Base-by-base conservation (phyloP, 371 early-diverging fungal species). In the Blastocladiella emersonii region DNA sequence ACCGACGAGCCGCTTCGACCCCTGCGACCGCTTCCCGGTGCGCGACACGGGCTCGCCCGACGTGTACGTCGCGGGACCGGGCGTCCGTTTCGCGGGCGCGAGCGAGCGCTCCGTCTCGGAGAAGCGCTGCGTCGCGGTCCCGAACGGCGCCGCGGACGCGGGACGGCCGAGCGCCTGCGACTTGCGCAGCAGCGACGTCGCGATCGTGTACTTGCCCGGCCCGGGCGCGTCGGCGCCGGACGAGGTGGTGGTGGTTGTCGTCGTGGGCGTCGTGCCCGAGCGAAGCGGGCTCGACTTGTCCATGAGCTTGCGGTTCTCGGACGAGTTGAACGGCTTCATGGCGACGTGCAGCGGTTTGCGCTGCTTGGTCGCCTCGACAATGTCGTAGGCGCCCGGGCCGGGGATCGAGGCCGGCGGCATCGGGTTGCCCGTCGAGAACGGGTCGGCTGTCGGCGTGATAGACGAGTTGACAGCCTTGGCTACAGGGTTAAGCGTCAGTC, bases 301-400 rank as follows among this genome's bases (percentile, higher is more conserved):
- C 30, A 13, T 48, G 48, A 48, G 30, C 3, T 44, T 44, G 10
- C 59, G 37, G 1, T n/a, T 19, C 13, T 7, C 62, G 17, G 62
- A 62, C 1, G 62, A 61, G 30, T 62, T 41, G 57, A 62, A 62
- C 2, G 62, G 62, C 21, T 62, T 44, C n/a, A 19, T 15, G 37
- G 17, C 55, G 34, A 62, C 32, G 30, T 57, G 62, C 32, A 57
- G 34, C 45, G 62, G 62, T 21, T 62, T 62, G 7, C 55, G 34
- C 19, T 25, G 25, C 10, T 53, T 27, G 1, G 30, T 62, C 0
- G 44, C 62, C 12, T 25, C 36, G 35, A 62, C 30, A 4, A 44
- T 62, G 30, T 62, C 34, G 41, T 62, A 62, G 13, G 62, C 45
- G 62, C 62, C 45, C 1, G 57, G 57, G 15, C 60, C 60, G 27